Conservation (phyloP, 2,329 filamentous ascomycete genomes). For the Dactylellina parvicollis region DNA sequence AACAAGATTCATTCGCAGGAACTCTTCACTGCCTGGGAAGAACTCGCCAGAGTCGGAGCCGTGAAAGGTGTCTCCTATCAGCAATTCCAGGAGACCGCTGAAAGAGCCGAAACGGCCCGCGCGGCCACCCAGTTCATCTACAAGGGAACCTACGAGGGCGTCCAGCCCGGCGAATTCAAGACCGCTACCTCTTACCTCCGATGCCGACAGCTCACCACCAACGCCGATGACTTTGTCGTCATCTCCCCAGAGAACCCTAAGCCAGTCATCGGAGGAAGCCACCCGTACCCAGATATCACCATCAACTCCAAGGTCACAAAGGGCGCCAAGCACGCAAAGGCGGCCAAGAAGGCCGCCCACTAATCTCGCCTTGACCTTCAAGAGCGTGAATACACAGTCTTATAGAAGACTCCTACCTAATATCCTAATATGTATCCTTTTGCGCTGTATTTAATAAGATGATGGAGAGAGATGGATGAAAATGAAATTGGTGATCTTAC, state of each 20-base stretch:
- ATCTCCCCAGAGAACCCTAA: constrained; percentile 3
- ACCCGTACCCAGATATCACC: no score
- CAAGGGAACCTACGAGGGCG: constrained; percentile 39
- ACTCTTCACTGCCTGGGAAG: constrained; percentile 24
- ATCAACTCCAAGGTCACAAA: not conserved
- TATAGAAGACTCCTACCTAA: not conserved
- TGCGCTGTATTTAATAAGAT: constrained; percentile 10
- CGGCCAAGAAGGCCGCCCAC: not conserved
- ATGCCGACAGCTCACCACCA: constrained; percentile 34
- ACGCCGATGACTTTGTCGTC: constrained; percentile 3
- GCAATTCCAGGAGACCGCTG: not conserved
- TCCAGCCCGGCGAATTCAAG: constrained; percentile 30
- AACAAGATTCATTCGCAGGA: constrained; percentile 15
- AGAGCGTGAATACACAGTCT: not conserved
- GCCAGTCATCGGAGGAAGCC: no score
- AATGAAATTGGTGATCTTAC: constrained; percentile 1
- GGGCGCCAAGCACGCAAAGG: not conserved
- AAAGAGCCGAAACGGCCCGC: not conserved
- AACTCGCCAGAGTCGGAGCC: not conserved
- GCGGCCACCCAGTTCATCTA: constrained; percentile 1
- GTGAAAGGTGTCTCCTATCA: not conserved
- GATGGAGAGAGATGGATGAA: constrained; percentile 23
- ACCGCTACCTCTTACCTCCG: constrained; percentile 25
- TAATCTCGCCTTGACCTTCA: not conserved
- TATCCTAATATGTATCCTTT: constrained; percentile 21